Evolutionary conservation across 2,329 filamentous ascomycete species (phyloP), one percentile per base, ranked within the genome.

Genomic region (Fusarium fracticaudum): DNA sequence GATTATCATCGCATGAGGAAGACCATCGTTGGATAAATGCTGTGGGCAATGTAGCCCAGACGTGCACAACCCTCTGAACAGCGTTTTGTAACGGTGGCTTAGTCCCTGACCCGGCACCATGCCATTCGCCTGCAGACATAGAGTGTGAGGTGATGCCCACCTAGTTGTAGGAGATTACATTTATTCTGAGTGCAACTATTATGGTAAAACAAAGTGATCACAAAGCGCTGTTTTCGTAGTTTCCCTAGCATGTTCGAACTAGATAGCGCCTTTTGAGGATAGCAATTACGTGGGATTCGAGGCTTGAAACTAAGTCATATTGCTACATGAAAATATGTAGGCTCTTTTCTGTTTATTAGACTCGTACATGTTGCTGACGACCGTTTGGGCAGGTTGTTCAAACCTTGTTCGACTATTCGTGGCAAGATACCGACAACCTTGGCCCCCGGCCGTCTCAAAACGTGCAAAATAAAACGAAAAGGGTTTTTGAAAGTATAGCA

Each of bases 121-220:
- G 8, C 22, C 14, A n/a, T 17, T 1, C 14, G 8, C 35, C 14
- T 1, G 7, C 1, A 17, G 35, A 17, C 1, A 17, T 37, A 9
- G 3, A 17, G 15, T 0, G 35, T 0, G 0, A 37, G 15, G 8
- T 9, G 3, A 9, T 37, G 1, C 1, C 8, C 8, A 17, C 1
- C 7, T 0, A 17, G 8, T 17, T 37, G 3, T 17, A 37, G 35
- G 15, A 37, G 1, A 4, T 37, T 17, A 0, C 15, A 18, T 7
- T 9, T 17, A 17, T 17, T 37, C 15, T 37, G 8, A 9, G 15
- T 17, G 8, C 8, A 17, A 37, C 17, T 17, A 15, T 17, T 17
- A 37, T 17, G 35, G 35, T 37, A 17, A 9, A 37, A 37, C 35
- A 4, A 15, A 17, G 35, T 9, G 35, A 18, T 18, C 8, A 18